Evolutionary conservation across 2,329 filamentous ascomycete species (phyloP), one percentile per base, ranked within the genome.

Genomic region (Aspergillus cejpii): DNA sequence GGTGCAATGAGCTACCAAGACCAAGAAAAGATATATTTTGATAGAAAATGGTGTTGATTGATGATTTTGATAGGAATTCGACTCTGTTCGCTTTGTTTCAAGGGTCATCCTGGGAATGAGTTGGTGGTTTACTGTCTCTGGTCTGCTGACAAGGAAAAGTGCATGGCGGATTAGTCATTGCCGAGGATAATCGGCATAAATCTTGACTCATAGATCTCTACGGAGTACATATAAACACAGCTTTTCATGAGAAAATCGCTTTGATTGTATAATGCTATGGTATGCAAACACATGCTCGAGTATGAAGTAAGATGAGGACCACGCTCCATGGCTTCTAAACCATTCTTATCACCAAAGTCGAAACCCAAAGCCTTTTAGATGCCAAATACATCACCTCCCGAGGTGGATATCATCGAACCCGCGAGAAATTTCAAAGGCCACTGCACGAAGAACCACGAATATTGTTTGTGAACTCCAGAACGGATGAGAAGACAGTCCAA

Each of bases 331-430:
- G 15, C 11, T 7, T 4, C 5, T 36, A 45, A 26, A 42, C 26
- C 19, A 42, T 34, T 19, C 31, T 19, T 6, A 17, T 34, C 31
- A 34, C 10, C 15, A 20, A n/a, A 17, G 17, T 34, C 15, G 15
- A 34, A 33, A 39, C 38, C 15, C 21, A 46, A 41, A 44, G 21
- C 45, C 44, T 42, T 44, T 39, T 39, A 52, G 38, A 51, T 48
- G 41, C 27, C 40, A 49, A 39, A 51, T 44, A 39, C 49, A 44
- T 48, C 45, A 41, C 46, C 45, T 51, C 49, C 46, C 23, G 41
- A 51, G 48, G 44, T 26, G 47, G 51, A 43, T 52, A 52, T 49
- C 53, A 51, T 51, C 38, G 38, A 45, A 49, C 37, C 44, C 29
- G 38, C 41, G 37, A 39, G 37, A 42, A 45, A 21, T 31, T 37